phyloP scores from a whole-genome alignment of 352 stramenopile species.

The Phytophthora ramorum region DNA sequence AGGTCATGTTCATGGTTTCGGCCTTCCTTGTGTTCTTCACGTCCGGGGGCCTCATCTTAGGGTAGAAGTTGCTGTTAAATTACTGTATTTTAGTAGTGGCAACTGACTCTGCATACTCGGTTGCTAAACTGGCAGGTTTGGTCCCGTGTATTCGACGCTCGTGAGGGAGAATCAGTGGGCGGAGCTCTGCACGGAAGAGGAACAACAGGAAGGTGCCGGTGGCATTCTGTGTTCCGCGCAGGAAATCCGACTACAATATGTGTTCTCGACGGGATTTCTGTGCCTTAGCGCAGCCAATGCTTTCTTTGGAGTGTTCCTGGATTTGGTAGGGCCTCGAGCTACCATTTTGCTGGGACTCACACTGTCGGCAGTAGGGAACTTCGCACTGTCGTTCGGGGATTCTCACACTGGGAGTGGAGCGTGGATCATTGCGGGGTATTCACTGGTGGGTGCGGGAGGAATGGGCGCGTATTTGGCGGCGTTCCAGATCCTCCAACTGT shows the following conservation, averaged over 20 bases:
- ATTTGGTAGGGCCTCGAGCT: constrained; percentile 65
- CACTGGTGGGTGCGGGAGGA: constrained; percentile 69
- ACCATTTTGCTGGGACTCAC: constrained; percentile 63
- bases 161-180: constrained; percentile 74
- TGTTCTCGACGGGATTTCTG: constrained; percentile 82
- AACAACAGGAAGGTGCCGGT: neutral
- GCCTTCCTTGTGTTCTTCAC: constrained; percentile 63
- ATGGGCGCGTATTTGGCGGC: constrained; percentile 81
- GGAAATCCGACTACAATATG: constrained; percentile 78
- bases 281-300: constrained; percentile 83
- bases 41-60: constrained; percentile 77
- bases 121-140: constrained; percentile 48
- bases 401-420: constrained; percentile 50
- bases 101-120: neutral
- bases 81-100: neutral
- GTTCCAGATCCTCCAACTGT: constrained; percentile 86
- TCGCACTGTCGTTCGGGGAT: constrained; percentile 64
- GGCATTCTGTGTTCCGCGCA: constrained; percentile 57
- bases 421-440: constrained; percentile 76
- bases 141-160: constrained; percentile 74
- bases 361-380: constrained; percentile 62
- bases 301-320: constrained; percentile 78
- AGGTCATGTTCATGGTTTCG: constrained; percentile 70
- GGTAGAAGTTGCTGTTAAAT: constrained; percentile 23
- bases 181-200: constrained; percentile 49